These are phyloP conservation scores for Microbotryum lychnidis-dioicae DNA, from an alignment of 1,284 basidiomycete species.

Conservation along the genomic window DNA sequence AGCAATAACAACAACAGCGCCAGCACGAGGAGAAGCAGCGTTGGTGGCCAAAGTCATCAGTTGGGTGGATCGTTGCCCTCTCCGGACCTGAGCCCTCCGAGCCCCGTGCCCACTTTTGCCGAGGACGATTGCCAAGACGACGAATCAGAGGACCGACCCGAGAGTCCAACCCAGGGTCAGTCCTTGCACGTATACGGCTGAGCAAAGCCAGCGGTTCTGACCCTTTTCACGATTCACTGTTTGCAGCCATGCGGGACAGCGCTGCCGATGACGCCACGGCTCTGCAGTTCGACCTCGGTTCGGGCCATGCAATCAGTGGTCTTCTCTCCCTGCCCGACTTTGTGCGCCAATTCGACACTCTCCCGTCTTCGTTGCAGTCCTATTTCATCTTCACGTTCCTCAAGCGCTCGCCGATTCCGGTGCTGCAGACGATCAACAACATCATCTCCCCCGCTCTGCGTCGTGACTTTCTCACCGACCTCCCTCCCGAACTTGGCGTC, in stretches of 20 bases:
- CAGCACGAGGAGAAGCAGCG: too few relatives aligned
- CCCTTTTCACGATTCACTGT: not conserved
- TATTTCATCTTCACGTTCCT: constrained; percentile 75
- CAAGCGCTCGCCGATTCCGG: constrained; percentile 71
- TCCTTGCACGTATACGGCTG: too few relatives aligned
- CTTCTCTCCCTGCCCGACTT: constrained; percentile 69
- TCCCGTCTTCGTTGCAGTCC: constrained; percentile 67
- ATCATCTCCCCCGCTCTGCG: constrained; percentile 74
- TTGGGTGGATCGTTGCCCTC: constrained; percentile 13
- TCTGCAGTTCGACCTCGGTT: constrained; percentile 17
- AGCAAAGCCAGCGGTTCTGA: not conserved
- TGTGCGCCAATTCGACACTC: constrained; percentile 59
- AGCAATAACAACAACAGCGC: too few relatives aligned
- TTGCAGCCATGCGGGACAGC: too few relatives aligned
- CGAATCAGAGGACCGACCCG: not conserved
- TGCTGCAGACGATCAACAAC: constrained; percentile 69
- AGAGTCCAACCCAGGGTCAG: not conserved
- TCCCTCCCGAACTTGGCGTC: constrained; percentile 75
- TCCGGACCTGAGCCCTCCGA: constrained; percentile 27
- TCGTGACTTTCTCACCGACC: constrained; percentile 73
- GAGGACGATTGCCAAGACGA: constrained; percentile 8
- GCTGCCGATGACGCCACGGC: too few relatives aligned
- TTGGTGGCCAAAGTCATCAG: too few relatives aligned
- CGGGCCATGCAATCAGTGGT: constrained; percentile 49
- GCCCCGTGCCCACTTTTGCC: constrained; percentile 20